Evolutionary conservation across 192 early-diverging fungal genomes (phyloP).

Genomic region (Mortierella alpina): DNA sequence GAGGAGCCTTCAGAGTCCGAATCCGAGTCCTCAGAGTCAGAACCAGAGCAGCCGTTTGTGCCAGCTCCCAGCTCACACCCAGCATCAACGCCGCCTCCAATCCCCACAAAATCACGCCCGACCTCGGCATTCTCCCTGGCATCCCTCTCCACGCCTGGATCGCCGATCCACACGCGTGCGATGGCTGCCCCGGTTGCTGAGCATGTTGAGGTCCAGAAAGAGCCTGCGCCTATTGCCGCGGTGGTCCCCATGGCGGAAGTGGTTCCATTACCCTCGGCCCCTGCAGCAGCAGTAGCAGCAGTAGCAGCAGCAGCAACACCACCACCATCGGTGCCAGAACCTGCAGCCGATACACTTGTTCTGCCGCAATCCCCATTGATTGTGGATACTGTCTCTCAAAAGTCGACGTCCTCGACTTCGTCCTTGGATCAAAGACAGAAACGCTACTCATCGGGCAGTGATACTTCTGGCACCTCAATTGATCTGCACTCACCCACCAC

Average conservation of each 20-base stretch:
- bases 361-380: constrained; percentile 6
- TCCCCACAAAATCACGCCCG: constrained; percentile 39
- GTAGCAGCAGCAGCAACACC: neutral
- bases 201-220: neutral
- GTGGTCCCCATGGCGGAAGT: neutral
- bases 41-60: constrained; percentile 6
- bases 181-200: constrained; percentile 4
- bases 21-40: constrained; percentile 17
- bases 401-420: constrained; percentile 35
- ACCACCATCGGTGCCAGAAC: neutral
- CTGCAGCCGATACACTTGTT: neutral
- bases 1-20: constrained; percentile 36
- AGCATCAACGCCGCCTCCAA: constrained; percentile 7
- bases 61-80: neutral
- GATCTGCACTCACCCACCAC: constrained; percentile 45
- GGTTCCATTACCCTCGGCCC: neutral
- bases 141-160: constrained; percentile 7
- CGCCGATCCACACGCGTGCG: constrained; percentile 11
- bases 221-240: neutral
- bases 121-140: constrained; percentile 27
- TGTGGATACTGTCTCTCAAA: constrained; percentile 48
- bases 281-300: neutral
- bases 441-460: constrained; percentile 37
- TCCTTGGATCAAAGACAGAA: constrained; percentile 29
- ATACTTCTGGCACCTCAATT: constrained; percentile 50